Evolutionary conservation across 2,329 filamentous ascomycete species (phyloP), one percentile per base, ranked within the genome.

Genomic region (Verticillium tricorpus): DNA sequence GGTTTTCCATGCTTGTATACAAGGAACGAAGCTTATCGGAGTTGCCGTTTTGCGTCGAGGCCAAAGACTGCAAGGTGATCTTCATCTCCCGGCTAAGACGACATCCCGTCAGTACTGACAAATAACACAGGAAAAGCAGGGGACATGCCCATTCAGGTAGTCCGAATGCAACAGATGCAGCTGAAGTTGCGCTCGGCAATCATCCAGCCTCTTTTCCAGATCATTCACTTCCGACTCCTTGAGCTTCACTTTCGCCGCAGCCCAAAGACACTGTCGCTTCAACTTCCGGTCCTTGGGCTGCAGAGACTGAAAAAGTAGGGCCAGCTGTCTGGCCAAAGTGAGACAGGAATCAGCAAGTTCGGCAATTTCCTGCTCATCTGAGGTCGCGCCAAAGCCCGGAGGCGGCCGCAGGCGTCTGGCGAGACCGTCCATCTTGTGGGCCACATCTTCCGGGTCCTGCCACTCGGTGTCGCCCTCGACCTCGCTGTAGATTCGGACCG

Each of bases 401-500:
- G 57, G 19, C 9, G 60, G 39, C 3, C 31, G n/a, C 1, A 60
- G 22, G 31, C 52, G 40, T 60, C 59, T 14, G 59, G 61, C 15
- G 57, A 45, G 28, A 39, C 6, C 15, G 4, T 31, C 28, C 25
- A 66, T 45, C 12, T 35, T 31, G 28, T n/a, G 4, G 11, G 61
- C 45, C n/a, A 66, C 56, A 9, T 34, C 37, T 62, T 32, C 17
- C 12, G 59, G 32, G 32, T 61, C 11, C 56, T 61, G 62, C 19
- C 64, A 64, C 12, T 62, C 61, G 1, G 78, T 75, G 17, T 79
- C 71, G 22, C 79, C 70, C n/a, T 79, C 75, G 61, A 80, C 79
- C 4, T 77, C 78, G 67, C 81, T 77, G 15, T 76, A 72, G 31
- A 82, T 77, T 52, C 80, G 77, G 12, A 80, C 72, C 11, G 77